phyloP scores from a whole-genome alignment of 2,329 filamentous ascomycete species.

The Aspergillus persii region DNA sequence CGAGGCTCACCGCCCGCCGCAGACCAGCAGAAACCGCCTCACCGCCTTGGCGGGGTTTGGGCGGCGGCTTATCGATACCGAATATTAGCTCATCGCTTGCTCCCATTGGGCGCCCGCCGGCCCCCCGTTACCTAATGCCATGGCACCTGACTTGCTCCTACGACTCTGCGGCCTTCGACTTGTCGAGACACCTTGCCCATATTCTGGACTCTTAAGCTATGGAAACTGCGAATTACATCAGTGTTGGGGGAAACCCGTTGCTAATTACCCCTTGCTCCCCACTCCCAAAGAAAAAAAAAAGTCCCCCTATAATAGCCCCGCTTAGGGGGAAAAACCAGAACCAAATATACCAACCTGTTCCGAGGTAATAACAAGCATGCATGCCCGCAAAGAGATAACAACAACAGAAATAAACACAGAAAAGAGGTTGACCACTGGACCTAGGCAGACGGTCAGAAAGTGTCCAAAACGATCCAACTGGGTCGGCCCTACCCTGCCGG shows the following conservation, averaged over 20 bases:
- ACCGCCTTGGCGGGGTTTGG: slow-evolving; percentile 18
- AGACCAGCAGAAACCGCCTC: slow-evolving; percentile 22
- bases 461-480: neutral
- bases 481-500: neutral
- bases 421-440: neutral
- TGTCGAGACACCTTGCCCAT: neutral
- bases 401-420: neutral
- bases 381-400: neutral
- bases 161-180: too few species aligned
- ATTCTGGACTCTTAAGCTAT: neutral
- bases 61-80: slow-evolving; percentile 20
- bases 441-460: neutral
- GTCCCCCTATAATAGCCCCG: neutral
- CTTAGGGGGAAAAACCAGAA: neutral
- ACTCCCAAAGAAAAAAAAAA: neutral
- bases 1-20: slow-evolving; percentile 25
- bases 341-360: neutral
- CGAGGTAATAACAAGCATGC: neutral
- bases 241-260: neutral
- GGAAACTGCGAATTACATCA: neutral
- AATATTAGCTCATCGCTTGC: neutral
- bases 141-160: neutral
- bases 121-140: neutral
- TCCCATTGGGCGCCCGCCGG: neutral
- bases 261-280: neutral